A percentile compares a stretch with the other conserved stretches of the same genome.
phyloP scores from a whole-genome alignment of 441 rosid genomes.

The Aquilaria agallochum region DNA sequence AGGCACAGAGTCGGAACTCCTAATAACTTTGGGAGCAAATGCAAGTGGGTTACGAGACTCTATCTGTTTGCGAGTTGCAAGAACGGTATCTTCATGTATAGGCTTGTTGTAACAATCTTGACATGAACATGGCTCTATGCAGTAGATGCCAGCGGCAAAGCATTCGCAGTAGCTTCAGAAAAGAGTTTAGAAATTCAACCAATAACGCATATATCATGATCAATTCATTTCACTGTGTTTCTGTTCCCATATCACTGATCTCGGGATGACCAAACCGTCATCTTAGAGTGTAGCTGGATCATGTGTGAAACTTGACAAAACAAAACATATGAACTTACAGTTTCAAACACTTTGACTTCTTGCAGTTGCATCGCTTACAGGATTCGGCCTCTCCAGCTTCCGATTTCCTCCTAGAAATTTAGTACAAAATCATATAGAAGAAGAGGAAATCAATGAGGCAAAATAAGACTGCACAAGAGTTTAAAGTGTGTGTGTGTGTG shows the following conservation, averaged over 20 bases:
- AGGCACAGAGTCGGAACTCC: constrained; percentile 49
- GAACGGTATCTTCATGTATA: constrained; percentile 93
- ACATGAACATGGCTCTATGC: constrained; percentile 97
- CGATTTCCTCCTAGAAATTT: constrained; percentile 48
- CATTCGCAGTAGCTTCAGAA: constrained; percentile 93
- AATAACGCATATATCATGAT: neutral
- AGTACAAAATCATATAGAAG: constrained; percentile 3
- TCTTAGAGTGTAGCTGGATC: neutral
- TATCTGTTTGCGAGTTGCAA: constrained; percentile 96
- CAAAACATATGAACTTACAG: constrained; percentile 55
- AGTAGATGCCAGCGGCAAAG: constrained; percentile 98
- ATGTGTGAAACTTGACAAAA: neutral
- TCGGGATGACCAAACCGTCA: neutral
- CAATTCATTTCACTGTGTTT: neutral
- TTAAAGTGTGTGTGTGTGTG: no score
- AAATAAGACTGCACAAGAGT: no score
- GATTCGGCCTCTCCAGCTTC: constrained; percentile 73
- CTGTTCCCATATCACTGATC: neutral
- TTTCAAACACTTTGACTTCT: constrained; percentile 97
- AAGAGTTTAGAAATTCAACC: constrained; percentile 1
- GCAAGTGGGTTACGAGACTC: constrained; percentile 99
- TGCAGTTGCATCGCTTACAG: constrained; percentile 98
- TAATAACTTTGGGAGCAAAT: constrained; percentile 97
- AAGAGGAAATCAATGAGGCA: neutral
- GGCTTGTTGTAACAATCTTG: constrained; percentile 97